Percentiles rank a stretch among this genome's conserved stretches.
Conservation (phyloP, 768 basidiomycete genomes). For the Collybia sp. region DNA sequence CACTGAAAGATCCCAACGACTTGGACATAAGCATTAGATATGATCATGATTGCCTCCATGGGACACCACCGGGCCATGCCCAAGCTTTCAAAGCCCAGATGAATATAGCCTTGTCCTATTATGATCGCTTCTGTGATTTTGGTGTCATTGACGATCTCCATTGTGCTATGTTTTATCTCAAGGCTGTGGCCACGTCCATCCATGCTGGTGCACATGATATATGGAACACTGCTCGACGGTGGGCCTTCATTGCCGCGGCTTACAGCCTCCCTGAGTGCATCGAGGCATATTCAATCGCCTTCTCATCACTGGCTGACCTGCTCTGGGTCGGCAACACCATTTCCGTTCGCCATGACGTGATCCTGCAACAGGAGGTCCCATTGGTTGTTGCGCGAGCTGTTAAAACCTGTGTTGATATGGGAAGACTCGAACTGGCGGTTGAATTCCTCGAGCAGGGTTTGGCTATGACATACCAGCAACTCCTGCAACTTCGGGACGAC, state of each 20-base stretch:
- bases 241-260: background rate
- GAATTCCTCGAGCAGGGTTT: background rate
- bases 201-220: background rate
- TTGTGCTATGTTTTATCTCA: background rate
- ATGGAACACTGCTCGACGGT: background rate
- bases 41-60: conserved; percentile 1
- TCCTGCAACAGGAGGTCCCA: background rate
- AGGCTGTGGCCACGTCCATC: background rate
- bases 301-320: background rate
- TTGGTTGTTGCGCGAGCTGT: background rate
- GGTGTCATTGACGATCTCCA: background rate
- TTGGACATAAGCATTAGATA: conserved; percentile 2
- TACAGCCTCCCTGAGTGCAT: background rate
- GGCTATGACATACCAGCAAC: background rate
- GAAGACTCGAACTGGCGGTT: background rate
- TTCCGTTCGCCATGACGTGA: background rate
- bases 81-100: conserved; percentile 1
- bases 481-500: background rate
- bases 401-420: background rate
- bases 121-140: background rate
- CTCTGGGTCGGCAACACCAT: background rate
- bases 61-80: conserved; percentile 6
- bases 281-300: background rate
- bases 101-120: conserved; percentile 4
- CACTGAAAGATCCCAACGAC: background rate